Base-by-base conservation (phyloP, 768 basidiomycete species). In the Podaxis pistillaris region DNA sequence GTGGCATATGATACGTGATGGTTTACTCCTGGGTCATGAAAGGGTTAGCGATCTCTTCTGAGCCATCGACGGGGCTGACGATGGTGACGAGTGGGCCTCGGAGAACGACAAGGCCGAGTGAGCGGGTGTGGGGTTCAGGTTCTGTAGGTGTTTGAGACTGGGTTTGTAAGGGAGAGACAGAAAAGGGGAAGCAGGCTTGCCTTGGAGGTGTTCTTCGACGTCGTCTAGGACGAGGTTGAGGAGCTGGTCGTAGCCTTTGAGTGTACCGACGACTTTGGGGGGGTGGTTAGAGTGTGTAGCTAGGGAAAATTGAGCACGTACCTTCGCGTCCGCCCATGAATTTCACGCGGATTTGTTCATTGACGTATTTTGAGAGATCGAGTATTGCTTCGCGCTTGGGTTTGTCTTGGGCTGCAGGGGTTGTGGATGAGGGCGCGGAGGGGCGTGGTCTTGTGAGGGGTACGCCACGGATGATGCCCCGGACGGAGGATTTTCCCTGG, bases 291-390 rank as follows among this genome's bases (percentile, higher is more conserved):
- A 58, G 65, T 26, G 17, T 60, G 30, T 28, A 65, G 28, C 12
- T 19, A 15, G 53, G 22, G 28, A 36, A 37, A 15, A 19, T 56
- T 28, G 24, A n/a, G 40, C 11, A 56, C n/a, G 41, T 64, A 93
- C 96, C 95, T 85, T 99, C 95, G 44, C 97, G 80, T 41, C 96
- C 96, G 49, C 97, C 97, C n/a, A 94, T 94, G 72, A 99, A 98
- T 76, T 97, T 98, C 70, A 98, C 95, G 60, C 94, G 79, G 71
- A 99, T 93, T 65, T 87, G 84, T 74, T 95, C 88, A 74, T 96
- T 92, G 57, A 91, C 90, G 69, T 97, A 98, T 74, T 96, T 96
- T 54, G 91, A 87, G 36, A 98, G 87, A 74, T 98, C 95, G 36
- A 98, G 86, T 75, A 98, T 98, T 30, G 94, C 93, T 75, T 98